phyloP scores from a whole-genome alignment of 2,329 filamentous ascomycete genomes.

The Myotisia sp. region DNA sequence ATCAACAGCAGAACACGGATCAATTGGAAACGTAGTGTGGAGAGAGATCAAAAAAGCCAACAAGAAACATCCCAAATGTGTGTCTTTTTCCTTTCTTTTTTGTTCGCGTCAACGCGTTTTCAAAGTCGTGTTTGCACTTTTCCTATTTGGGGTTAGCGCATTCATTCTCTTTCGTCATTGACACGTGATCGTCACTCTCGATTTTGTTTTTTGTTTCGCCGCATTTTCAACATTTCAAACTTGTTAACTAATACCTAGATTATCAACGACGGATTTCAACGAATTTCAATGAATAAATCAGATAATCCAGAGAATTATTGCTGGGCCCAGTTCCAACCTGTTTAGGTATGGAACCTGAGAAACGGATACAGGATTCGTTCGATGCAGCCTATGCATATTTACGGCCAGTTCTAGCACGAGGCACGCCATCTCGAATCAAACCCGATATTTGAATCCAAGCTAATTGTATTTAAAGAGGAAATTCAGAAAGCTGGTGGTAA shows the following conservation, averaged over 20 bases:
- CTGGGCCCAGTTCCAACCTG: too few species aligned
- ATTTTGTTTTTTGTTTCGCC: too few species aligned
- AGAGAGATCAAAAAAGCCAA: not conserved
- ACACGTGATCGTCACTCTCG: too few species aligned
- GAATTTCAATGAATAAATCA: too few species aligned
- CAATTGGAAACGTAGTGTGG: not conserved
- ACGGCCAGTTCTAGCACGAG: constrained; percentile 27
- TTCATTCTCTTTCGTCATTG: too few species aligned
- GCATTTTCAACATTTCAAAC: too few species aligned
- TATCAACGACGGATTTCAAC: too few species aligned
- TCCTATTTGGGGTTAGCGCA: not conserved
- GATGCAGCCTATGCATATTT: constrained; percentile 24
- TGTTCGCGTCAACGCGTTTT: not conserved
- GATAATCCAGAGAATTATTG: too few species aligned
- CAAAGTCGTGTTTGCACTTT: constrained; percentile 2
- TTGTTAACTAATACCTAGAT: too few species aligned
- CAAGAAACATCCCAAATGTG: not conserved
- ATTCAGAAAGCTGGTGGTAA: constrained; percentile 23
- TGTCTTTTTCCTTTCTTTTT: too few species aligned
- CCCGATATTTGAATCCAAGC: constrained; percentile 11
- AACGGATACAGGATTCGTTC: constrained; percentile 20
- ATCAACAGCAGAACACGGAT: not conserved
- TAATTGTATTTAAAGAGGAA: constrained; percentile 24
- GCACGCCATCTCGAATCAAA: constrained; percentile 19
- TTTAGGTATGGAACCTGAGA: constrained; percentile 23